Evolutionary conservation across 2,329 filamentous ascomycete genomes (phyloP).

Genomic region (Fusarium devonianum): DNA sequence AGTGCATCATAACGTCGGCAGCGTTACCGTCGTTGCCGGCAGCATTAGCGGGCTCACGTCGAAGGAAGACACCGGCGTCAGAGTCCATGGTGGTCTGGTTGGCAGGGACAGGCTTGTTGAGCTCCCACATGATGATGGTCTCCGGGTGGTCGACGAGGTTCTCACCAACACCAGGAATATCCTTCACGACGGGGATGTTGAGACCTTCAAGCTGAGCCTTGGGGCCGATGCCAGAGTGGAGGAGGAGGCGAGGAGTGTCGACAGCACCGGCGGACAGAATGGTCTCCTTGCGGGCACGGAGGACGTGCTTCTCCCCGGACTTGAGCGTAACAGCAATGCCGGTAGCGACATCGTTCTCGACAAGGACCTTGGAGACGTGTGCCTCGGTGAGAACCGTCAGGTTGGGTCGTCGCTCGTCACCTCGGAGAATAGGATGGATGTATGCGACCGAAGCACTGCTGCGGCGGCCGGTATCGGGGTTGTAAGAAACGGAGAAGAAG

Average conservation of each 20-base stretch:
- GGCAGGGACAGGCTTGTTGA: conserved; percentile 75
- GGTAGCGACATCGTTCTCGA: conserved; percentile 73
- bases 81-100: conserved; percentile 93
- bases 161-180: conserved; percentile 66
- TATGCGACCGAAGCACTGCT: conserved; percentile 91
- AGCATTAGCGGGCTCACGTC: conserved; percentile 76
- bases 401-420: conserved; percentile 83
- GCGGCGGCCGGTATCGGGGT: conserved; percentile 84
- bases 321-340: conserved; percentile 72
- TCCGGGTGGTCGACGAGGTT: conserved; percentile 69
- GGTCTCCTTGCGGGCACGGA: conserved; percentile 76
- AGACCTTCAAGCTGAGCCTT: conserved; percentile 60
- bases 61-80: conserved; percentile 87
- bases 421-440: conserved; percentile 87
- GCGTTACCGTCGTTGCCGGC: conserved; percentile 73
- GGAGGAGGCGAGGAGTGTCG: conserved; percentile 75
- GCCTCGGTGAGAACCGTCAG: conserved; percentile 86
- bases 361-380: conserved; percentile 84
- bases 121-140: conserved; percentile 74
- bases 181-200: conserved; percentile 62
- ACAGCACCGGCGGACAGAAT: conserved; percentile 82
- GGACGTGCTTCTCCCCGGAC: conserved; percentile 59
- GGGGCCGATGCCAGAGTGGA: conserved; percentile 65
- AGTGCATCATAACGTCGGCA: conserved; percentile 94
- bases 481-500: conserved; percentile 91